phyloP scores from a whole-genome alignment of 2,329 filamentous ascomycete genomes.

The Fusarium sp. region DNA sequence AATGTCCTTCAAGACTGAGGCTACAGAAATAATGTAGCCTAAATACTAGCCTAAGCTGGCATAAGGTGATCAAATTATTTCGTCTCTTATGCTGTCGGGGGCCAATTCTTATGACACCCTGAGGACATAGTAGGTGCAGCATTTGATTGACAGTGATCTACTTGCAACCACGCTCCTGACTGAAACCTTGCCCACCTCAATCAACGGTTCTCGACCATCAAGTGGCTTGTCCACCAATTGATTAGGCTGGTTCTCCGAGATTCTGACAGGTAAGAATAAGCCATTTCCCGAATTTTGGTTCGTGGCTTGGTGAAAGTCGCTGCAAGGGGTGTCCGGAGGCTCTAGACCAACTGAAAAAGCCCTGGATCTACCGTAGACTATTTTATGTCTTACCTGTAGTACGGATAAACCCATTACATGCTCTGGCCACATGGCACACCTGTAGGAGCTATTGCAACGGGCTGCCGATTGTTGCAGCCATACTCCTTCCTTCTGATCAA shows the following conservation, averaged over 20 bases:
- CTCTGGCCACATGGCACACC: constrained; percentile 5
- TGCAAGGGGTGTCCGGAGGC: constrained; percentile 9
- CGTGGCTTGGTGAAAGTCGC: constrained; percentile 35
- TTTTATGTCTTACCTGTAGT: not conserved
- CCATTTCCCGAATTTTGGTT: constrained; percentile 23
- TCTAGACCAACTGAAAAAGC: constrained; percentile 1
- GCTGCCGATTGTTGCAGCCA: not conserved
- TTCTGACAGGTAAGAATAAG: constrained; percentile 8
- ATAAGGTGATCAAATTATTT: no score
- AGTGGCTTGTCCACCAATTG: constrained; percentile 22
- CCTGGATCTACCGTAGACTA: constrained; percentile 15
- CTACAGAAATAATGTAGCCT: no score
- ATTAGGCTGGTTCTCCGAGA: constrained; percentile 3
- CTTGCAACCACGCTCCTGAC: constrained; percentile 34
- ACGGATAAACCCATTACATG: not conserved
- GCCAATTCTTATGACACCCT: no score
- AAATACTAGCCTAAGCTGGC: no score
- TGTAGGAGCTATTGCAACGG: not conserved
- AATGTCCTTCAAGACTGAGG: no score
- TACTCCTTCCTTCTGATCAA: not conserved
- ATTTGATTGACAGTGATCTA: constrained; percentile 32
- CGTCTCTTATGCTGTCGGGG: no score
- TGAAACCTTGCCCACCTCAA: constrained; percentile 28
- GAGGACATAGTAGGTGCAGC: not conserved
- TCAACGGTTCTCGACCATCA: constrained; percentile 35